Evolutionary conservation across 495 filamentous ascomycete genomes (phyloP), one percentile per base, ranked within the genome.

Genomic region (Opeltia flavorubescens): DNA sequence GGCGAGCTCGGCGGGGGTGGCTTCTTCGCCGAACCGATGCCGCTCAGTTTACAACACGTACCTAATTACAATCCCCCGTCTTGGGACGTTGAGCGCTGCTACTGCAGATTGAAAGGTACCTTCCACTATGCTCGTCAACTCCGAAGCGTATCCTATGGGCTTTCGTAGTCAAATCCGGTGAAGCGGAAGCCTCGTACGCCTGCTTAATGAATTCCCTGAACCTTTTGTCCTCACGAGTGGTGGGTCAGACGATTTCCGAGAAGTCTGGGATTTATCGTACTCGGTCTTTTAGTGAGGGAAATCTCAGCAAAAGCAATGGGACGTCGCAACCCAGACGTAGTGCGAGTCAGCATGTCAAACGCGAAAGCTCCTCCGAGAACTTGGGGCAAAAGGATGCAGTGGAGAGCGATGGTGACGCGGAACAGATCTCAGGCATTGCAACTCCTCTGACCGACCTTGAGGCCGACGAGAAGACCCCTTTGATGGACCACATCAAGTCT

Each of bases 201-300:
- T 41, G 60, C 68, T 88, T 80, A 69, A 98, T 98, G 89, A 95
- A 96, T 81, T 94, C 89, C 58, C 68, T 96, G 70, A 94, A 94
- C 66, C 84, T 95, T 63, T 74, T 98, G 62, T 93, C 86, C 53
- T 76, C 84, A 61, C 80, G 84, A 68, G 85, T 91, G 61, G 78
- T 84, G 51, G 80, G 80, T 55, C 72, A 71, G 61, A 71, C 75
- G 49, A 70, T 64, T 48, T 66, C 69, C 38, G 55, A 63, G 23
- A 63, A 55, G 26, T 60, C 64, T 9, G 48, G 47, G 17, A 50
- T 28, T 7, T 55, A 54, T 38, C 49, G 52, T 25, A 38, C 35
- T 21, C 46, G 51, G 5, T 55, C 55, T 43, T 52, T 51, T 29
- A 55, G 48, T 36, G 55, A 57, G 6, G 47, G 46, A 20, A 57